These are phyloP conservation scores for Sisymbrium irio DNA, from an alignment of 345 rosid genomes.

Conservation along the genomic window DNA sequence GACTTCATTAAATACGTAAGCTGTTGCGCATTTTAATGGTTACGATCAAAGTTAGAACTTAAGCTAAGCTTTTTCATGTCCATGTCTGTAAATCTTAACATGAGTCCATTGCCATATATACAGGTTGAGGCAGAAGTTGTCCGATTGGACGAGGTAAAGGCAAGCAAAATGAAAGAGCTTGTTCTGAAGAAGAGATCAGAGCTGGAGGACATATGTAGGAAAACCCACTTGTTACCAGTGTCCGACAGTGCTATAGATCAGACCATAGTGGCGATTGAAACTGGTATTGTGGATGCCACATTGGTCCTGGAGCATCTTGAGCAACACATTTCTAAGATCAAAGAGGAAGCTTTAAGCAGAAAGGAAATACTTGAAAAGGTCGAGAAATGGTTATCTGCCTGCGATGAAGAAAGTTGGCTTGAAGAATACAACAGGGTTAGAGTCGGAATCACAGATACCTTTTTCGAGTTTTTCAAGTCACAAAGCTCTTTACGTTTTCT, in stretches of 20 bases:
- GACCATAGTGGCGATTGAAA: conserved; percentile 70
- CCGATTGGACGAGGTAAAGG: conserved; percentile 78
- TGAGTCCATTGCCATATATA: conserved; percentile 24
- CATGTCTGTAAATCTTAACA: background rate
- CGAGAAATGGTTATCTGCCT: conserved; percentile 92
- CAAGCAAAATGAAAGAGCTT: conserved; percentile 98
- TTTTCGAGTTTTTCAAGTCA: background rate
- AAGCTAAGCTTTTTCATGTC: background rate
- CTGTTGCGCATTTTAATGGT: conserved; percentile 1
- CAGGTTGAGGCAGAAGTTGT: conserved; percentile 92
- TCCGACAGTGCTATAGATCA: conserved; percentile 59
- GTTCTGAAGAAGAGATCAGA: conserved; percentile 87
- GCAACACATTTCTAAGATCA: conserved; percentile 70
- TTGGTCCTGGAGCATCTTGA: conserved; percentile 75
- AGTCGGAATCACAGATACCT: background rate
- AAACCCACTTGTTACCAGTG: conserved; percentile 77
- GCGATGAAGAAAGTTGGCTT: conserved; percentile 98
- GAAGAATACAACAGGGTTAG: conserved; percentile 95
- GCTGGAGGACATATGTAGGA: conserved; percentile 87
- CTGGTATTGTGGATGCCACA: conserved; percentile 77
- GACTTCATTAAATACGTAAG: conserved; percentile 81
- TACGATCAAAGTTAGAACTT: background rate
- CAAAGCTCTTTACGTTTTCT: background rate
- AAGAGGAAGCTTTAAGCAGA: conserved; percentile 89
- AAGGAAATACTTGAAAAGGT: conserved; percentile 91